phyloP scores from a whole-genome alignment of 1,139 yeast species.

The Suhomyces bolitotheri region DNA sequence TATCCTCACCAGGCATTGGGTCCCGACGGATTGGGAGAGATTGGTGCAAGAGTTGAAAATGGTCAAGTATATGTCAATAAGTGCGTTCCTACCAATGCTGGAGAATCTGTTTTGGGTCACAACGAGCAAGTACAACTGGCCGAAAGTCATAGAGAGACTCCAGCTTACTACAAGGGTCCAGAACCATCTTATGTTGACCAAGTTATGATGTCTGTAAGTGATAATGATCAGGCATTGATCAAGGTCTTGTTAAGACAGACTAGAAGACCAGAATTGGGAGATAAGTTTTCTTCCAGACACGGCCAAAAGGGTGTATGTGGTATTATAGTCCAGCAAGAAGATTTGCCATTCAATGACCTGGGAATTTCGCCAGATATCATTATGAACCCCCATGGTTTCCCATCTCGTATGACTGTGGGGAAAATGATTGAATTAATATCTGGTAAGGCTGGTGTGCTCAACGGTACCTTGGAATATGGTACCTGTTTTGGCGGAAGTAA shows the following conservation, averaged over 20 bases:
- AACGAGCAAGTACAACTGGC: conserved; percentile 31
- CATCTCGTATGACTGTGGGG: conserved; percentile 99
- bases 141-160: conserved; percentile 83
- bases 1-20: conserved; percentile 87
- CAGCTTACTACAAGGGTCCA: conserved; percentile 89
- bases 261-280: conserved; percentile 97
- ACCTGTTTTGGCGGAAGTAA: conserved; percentile 98
- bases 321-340: conserved; percentile 94
- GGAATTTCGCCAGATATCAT: conserved; percentile 94
- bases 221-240: conserved; percentile 90
- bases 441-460: conserved; percentile 96
- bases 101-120: conserved; percentile 64
- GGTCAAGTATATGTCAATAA: conserved; percentile 95
- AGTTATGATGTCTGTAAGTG: conserved; percentile 96
- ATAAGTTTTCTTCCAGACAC: conserved; percentile 93
- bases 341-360: conserved; percentile 88
- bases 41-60: conserved; percentile 84
- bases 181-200: conserved; percentile 95
- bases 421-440: conserved; percentile 95
- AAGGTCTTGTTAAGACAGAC: conserved; percentile 93
- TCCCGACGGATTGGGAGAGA: conserved; percentile 96
- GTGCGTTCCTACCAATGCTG: conserved; percentile 84
- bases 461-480: conserved; percentile 91
- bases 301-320: conserved; percentile 99
- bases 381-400: conserved; percentile 99